Conservation (phyloP, 345 rosid genomes). For the Geranium brycei region DNA sequence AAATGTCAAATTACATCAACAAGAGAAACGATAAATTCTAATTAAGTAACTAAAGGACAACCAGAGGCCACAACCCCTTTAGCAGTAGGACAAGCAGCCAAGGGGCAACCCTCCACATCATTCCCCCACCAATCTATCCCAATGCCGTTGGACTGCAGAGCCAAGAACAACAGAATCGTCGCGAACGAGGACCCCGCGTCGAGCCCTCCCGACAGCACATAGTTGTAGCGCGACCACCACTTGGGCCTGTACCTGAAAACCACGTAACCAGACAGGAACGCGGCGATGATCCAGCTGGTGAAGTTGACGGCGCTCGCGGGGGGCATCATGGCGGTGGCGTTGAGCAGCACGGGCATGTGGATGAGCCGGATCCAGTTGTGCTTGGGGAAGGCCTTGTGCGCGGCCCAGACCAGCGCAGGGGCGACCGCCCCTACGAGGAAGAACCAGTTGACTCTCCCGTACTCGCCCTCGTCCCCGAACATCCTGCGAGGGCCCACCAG, state of each 20-base stretch:
- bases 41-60: conserved; percentile 6
- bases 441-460: conserved; percentile 45
- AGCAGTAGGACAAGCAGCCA: conserved; percentile 17
- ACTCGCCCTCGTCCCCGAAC: conserved; percentile 45
- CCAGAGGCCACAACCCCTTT: conserved; percentile 10
- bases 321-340: conserved; percentile 9
- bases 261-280: conserved; percentile 13
- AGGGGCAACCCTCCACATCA: conserved; percentile 9
- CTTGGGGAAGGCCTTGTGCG: conserved; percentile 35
- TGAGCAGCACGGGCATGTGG: conserved; percentile 16
- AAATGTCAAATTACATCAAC: too few species aligned
- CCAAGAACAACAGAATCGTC: conserved; percentile 16
- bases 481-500: conserved; percentile 60
- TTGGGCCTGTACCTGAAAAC: conserved; percentile 17
- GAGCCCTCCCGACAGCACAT: conserved; percentile 19
- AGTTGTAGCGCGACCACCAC: conserved; percentile 37
- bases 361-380: conserved; percentile 29
- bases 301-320: conserved; percentile 18
- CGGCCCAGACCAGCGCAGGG: conserved; percentile 42
- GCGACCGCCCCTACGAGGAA: conserved; percentile 40
- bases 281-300: conserved; percentile 15
- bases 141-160: conserved; percentile 24
- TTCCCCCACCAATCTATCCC: conserved; percentile 21
- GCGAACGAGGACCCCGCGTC: conserved; percentile 23
- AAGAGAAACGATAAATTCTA: too few species aligned